These are phyloP conservation scores for Daedalea quercina DNA, from an alignment of 768 basidiomycete species.

Conservation along the genomic window DNA sequence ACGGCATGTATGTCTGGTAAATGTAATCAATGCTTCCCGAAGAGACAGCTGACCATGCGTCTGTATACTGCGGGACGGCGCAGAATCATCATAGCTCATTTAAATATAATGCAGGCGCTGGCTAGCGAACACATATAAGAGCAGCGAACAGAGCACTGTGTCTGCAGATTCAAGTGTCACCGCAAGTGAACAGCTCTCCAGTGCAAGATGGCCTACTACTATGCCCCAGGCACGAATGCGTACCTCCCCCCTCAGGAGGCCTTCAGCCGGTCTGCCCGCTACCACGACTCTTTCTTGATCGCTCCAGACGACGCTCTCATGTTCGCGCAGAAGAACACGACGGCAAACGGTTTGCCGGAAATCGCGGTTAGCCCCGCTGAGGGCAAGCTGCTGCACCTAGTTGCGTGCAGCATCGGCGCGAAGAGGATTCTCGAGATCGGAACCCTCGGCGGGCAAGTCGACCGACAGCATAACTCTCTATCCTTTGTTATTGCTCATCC, in stretches of 20 bases:
- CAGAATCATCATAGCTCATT: too few relatives aligned
- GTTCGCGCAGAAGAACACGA: constrained; percentile 32
- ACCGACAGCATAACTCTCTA: neutral
- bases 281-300: constrained; percentile 51
- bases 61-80: too few relatives aligned
- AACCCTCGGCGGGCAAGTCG: constrained; percentile 52
- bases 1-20: too few relatives aligned
- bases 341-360: constrained; percentile 36
- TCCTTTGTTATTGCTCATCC: neutral
- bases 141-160: too few relatives aligned
- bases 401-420: constrained; percentile 44
- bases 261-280: constrained; percentile 12
- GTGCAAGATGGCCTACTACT: too few relatives aligned
- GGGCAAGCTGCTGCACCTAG: constrained; percentile 50
- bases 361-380: constrained; percentile 47
- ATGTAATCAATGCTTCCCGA: too few relatives aligned
- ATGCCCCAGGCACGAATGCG: neutral
- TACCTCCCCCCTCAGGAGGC: neutral
- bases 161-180: too few relatives aligned
- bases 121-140: too few relatives aligned
- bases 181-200: too few relatives aligned
- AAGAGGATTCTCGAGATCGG: constrained; percentile 59
- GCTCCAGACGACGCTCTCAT: constrained; percentile 37
- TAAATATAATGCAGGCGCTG: too few relatives aligned
- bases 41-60: too few relatives aligned